These are phyloP conservation scores for Tephrocybe sp. DNA, from an alignment of 768 basidiomycete species.

Conservation along the genomic window DNA sequence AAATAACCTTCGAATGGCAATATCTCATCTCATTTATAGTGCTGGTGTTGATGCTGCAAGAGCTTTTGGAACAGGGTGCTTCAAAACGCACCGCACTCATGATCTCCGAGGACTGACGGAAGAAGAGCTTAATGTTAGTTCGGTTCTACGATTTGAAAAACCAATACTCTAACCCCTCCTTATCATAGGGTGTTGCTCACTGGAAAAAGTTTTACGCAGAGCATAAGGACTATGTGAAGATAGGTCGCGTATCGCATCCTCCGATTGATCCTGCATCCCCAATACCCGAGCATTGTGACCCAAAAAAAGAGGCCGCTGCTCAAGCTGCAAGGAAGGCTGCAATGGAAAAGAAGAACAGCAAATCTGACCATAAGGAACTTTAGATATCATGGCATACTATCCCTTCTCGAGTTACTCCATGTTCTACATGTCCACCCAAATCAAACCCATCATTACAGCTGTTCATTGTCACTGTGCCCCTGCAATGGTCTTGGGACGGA, in stretches of 20 bases:
- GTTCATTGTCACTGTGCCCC: too few relatives aligned
- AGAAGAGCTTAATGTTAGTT: slow-evolving; percentile 64
- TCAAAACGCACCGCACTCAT: slow-evolving; percentile 85
- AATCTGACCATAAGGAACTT: slow-evolving; percentile 35
- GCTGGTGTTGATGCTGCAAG: slow-evolving; percentile 88
- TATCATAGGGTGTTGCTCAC: slow-evolving; percentile 63
- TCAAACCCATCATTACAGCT: too few relatives aligned
- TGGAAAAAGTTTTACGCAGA: slow-evolving; percentile 91
- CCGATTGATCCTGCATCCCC: slow-evolving; percentile 76
- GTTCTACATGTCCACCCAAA: too few relatives aligned
- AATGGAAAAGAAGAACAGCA: slow-evolving; percentile 21
- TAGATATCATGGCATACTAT: slow-evolving; percentile 19
- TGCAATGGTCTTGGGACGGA: too few relatives aligned
- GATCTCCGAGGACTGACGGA: slow-evolving; percentile 81
- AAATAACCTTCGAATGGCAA: slow-evolving; percentile 14
- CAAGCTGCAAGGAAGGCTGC: slow-evolving; percentile 26
- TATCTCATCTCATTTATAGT: slow-evolving; percentile 32
- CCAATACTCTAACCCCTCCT: background rate
- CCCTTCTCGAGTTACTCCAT: too few relatives aligned
- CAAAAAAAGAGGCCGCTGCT: slow-evolving; percentile 47
- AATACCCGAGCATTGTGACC: slow-evolving; percentile 72
- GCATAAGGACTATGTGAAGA: slow-evolving; percentile 74
- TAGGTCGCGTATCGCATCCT: slow-evolving; percentile 73
- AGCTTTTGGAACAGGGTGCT: slow-evolving; percentile 93
- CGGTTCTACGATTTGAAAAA: background rate